Evolutionary conservation across 2,329 filamentous ascomycete species (phyloP).

Genomic region (Cladorrhinum sp.): DNA sequence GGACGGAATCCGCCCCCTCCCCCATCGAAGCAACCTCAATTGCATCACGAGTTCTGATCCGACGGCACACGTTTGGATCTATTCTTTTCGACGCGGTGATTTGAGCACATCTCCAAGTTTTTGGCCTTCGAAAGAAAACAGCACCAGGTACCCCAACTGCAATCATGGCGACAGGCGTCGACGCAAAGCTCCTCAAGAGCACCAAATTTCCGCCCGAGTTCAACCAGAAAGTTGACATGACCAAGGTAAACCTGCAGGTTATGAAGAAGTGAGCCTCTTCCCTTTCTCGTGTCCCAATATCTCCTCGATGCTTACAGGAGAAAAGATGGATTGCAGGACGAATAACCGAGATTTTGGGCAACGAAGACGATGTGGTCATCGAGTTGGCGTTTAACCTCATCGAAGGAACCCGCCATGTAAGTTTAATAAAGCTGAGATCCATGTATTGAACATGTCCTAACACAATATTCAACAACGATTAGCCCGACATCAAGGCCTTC

Average conservation of each 20-base stretch:
- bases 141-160: not conserved
- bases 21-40: not conserved
- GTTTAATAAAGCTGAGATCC: slow-evolving; percentile 34
- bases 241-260: slow-evolving; percentile 93
- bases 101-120: not conserved
- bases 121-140: not conserved
- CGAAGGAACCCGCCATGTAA: slow-evolving; percentile 73
- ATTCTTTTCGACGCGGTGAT: not conserved
- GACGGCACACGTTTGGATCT: not conserved
- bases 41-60: not conserved
- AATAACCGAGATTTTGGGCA: slow-evolving; percentile 83
- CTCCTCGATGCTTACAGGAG: slow-evolving; percentile 8
- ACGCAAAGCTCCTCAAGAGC: slow-evolving; percentile 82
- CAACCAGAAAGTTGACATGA: slow-evolving; percentile 92
- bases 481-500: slow-evolving; percentile 94
- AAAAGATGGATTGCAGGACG: slow-evolving; percentile 86
- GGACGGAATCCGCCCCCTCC: not conserved
- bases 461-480: slow-evolving; percentile 20
- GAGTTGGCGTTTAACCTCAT: slow-evolving; percentile 71
- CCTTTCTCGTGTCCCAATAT: not conserved
- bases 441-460: slow-evolving; percentile 16
- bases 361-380: slow-evolving; percentile 92
- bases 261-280: slow-evolving; percentile 81
- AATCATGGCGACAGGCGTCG: slow-evolving; percentile 77
- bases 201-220: slow-evolving; percentile 95